phyloP scores from a whole-genome alignment of 805 yeast species.

The Saturnispora halmiae region DNA sequence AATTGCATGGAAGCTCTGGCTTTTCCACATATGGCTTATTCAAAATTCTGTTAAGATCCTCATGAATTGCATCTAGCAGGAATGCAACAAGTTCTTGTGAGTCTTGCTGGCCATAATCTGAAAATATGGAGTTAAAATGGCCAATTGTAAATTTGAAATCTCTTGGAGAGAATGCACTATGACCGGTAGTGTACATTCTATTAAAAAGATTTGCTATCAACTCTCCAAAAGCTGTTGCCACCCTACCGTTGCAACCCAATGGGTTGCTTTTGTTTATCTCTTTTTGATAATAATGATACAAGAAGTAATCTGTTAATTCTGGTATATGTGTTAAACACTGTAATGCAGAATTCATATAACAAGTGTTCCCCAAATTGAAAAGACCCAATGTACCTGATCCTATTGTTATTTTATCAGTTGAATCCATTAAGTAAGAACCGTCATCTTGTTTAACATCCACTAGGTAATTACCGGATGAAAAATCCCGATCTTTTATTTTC shows the following conservation, averaged over 20 bases:
- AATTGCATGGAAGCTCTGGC: constrained; percentile 66
- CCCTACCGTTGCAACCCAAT: constrained; percentile 73
- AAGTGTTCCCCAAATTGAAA: constrained; percentile 76
- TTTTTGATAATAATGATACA: constrained; percentile 44
- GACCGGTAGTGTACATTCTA: constrained; percentile 17
- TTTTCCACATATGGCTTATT: constrained; percentile 83
- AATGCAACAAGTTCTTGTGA: constrained; percentile 89
- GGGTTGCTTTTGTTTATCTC: constrained; percentile 78
- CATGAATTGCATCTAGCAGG: constrained; percentile 81
- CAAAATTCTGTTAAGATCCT: constrained; percentile 76
- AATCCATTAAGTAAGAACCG: constrained; percentile 21
- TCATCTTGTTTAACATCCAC: constrained; percentile 24
- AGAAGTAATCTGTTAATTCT: constrained; percentile 68
- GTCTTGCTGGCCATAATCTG: constrained; percentile 82
- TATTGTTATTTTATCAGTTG: constrained; percentile 15
- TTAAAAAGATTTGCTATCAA: constrained; percentile 55
- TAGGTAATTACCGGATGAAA: constrained; percentile 17
- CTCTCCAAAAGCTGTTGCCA: constrained; percentile 67
- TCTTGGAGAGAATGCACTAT: constrained; percentile 46
- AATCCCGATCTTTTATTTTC: constrained; percentile 6
- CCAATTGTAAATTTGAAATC: constrained; percentile 77
- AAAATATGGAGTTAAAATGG: constrained; percentile 64
- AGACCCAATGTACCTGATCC: constrained; percentile 50
- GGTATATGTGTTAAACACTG: constrained; percentile 86
- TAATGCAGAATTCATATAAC: constrained; percentile 91